Conservation (phyloP, 257 asterid genomes). For the Misopates orontium region DNA sequence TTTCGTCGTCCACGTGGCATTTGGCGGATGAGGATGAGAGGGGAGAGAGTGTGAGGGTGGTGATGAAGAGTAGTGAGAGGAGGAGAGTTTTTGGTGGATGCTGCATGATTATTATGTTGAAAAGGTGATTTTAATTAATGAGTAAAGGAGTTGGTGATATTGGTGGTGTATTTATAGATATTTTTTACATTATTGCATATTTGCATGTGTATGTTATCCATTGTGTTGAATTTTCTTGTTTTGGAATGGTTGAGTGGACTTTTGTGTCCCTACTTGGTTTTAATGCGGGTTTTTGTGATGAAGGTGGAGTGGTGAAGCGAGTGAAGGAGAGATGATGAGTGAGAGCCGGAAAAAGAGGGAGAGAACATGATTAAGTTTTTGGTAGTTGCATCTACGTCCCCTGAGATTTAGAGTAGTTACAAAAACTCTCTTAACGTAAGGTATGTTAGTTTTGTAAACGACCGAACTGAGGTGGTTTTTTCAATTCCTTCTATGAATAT, state of each 20-base stretch:
- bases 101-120: constrained; percentile 26
- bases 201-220: not conserved
- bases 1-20: constrained; percentile 66
- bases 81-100: constrained; percentile 6
- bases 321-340: not conserved
- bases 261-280: not conserved
- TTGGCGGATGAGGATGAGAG: constrained; percentile 41
- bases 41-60: constrained; percentile 5
- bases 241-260: not conserved
- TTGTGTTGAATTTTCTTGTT: not conserved
- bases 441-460: no score
- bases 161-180: not conserved
- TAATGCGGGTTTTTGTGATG: not conserved
- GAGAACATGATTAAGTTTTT: not conserved
- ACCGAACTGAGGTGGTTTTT: no score
- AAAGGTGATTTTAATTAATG: not conserved
- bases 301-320: no score
- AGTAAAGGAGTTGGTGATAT: not conserved
- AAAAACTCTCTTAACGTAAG: no score
- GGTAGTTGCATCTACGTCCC: no score
- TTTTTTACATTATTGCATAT: not conserved
- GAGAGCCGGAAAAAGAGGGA: not conserved
- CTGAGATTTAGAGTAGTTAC: no score
- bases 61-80: constrained; percentile 22
- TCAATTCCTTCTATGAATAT: no score